Base-by-base conservation (phyloP, 75 land plant species). In the Pinus tabuliformis region DNA sequence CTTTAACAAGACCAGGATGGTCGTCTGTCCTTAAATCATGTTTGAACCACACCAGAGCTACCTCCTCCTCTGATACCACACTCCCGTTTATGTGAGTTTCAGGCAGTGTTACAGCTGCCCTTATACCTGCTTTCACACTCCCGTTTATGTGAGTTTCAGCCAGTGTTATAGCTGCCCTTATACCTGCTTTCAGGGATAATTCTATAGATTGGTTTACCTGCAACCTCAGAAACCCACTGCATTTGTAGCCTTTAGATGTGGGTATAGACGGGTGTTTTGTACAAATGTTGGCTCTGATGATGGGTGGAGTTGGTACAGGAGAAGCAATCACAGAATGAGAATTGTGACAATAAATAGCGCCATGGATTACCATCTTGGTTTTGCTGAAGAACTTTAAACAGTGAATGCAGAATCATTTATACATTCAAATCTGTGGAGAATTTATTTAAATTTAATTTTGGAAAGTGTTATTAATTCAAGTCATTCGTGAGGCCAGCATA, bases 21-120 rank as follows among this genome's bases (percentile, higher is more conserved):
- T 95, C 98, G 74, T 95, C 93, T 21, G 87, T 36, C 36, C 98
- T 86, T 75, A 95, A 86, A 76, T 95, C 98, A 15, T 93, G 88
- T 84, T 93, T 95, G 89, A 91, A 95, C 98, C 95, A 92, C 22
- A 92, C 73, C 58, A 92, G 39, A 1, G 91, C 91, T 36, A 74
- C 76, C 9, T 39, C 49, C 6, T 37, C 45, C 42, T 66, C 45
- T 9, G 11, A 12, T 21, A 20, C n/a, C 11, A 20, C 72, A 30
- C 11, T 2, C 17, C 2, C 18, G 1, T 16, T 33, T 5, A 17
- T 64, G 39, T 64, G 20, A 16, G 68, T 36, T 58, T 58, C 60
- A 68, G 72, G 15, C 42, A 45, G 49, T 45, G 49, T 42, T 68
- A 20, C 3, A 42, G 39, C 42, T 68, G 21, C 22, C 72, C 54